A percentile compares a stretch with the other conserved stretches of the same genome.
Evolutionary conservation across 2,329 filamentous ascomycete species (phyloP).

Genomic region (Amauroascus verrucosus): DNA sequence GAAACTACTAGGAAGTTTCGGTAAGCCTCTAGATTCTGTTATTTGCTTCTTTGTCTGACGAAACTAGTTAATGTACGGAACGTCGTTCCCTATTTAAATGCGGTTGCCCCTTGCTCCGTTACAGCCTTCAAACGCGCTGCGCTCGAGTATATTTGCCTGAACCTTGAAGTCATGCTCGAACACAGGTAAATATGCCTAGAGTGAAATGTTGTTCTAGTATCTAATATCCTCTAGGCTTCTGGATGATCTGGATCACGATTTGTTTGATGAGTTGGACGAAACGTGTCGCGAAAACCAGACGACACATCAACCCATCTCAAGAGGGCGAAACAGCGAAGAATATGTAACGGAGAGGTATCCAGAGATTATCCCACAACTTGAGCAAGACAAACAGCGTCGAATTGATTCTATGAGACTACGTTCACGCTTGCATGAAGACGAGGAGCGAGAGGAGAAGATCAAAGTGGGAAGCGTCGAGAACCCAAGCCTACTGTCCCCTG

Average conservation of each 20-base stretch:
- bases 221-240: conserved; percentile 45
- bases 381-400: conserved; percentile 47
- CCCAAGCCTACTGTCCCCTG: conserved; percentile 35
- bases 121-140: conserved; percentile 78
- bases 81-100: conserved; percentile 73
- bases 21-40: conserved; percentile 31
- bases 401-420: conserved; percentile 68
- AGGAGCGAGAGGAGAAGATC: conserved; percentile 52
- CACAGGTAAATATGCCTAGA: conserved; percentile 47
- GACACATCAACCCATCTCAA: conserved; percentile 63
- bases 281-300: conserved; percentile 76
- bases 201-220: neutral
- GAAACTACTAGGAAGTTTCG: conserved; percentile 66
- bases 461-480: conserved; percentile 59
- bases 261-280: conserved; percentile 70
- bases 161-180: conserved; percentile 83
- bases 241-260: conserved; percentile 71
- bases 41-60: conserved; percentile 5
- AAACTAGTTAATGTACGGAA: conserved; percentile 65
- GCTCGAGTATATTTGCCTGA: conserved; percentile 82
- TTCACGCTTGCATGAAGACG: conserved; percentile 52
- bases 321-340: conserved; percentile 60
- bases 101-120: conserved; percentile 72
- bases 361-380: conserved; percentile 32
- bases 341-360: conserved; percentile 39